phyloP scores from a whole-genome alignment of 2,329 filamentous ascomycete species.

The Arthroderma sp. region DNA sequence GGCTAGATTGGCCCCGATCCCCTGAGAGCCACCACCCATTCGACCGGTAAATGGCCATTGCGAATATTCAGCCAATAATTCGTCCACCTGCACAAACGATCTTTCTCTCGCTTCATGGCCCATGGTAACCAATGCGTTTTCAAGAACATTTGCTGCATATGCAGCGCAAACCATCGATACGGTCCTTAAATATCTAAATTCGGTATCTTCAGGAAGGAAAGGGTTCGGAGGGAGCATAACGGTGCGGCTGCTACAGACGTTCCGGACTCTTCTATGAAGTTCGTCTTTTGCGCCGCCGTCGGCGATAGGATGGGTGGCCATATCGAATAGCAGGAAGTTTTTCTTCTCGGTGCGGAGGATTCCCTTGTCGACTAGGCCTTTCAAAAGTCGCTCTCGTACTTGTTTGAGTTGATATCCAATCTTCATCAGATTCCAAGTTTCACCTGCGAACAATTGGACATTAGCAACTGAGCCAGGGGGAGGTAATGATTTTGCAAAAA shows the following conservation, averaged over 20 bases:
- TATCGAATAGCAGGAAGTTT: constrained; percentile 98
- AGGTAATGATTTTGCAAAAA: constrained; percentile 1
- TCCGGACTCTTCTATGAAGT: constrained; percentile 82
- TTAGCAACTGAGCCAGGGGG: constrained; percentile 8
- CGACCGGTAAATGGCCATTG: constrained; percentile 93
- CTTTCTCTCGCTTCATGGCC: constrained; percentile 89
- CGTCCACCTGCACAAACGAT: constrained; percentile 93
- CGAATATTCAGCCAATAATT: constrained; percentile 87
- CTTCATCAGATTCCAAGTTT: constrained; percentile 99
- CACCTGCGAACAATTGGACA: constrained; percentile 44
- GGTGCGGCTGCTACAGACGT: constrained; percentile 83
- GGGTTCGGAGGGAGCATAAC: constrained; percentile 76
- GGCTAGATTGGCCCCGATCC: constrained; percentile 83
- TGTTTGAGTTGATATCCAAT: constrained; percentile 99
- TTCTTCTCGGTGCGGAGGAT: constrained; percentile 97
- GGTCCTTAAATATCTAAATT: constrained; percentile 85
- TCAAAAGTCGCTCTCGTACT: constrained; percentile 91
- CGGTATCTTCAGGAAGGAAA: constrained; percentile 85
- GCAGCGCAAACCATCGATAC: constrained; percentile 95
- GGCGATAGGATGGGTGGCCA: constrained; percentile 96
- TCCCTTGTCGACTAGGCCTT: constrained; percentile 96
- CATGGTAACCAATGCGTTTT: constrained; percentile 89
- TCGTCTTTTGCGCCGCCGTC: constrained; percentile 96
- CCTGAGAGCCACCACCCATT: constrained; percentile 56
- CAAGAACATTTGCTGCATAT: constrained; percentile 93